Conservation (phyloP, 2,329 filamentous ascomycete genomes). For the Aureobasidium leucospermi region DNA sequence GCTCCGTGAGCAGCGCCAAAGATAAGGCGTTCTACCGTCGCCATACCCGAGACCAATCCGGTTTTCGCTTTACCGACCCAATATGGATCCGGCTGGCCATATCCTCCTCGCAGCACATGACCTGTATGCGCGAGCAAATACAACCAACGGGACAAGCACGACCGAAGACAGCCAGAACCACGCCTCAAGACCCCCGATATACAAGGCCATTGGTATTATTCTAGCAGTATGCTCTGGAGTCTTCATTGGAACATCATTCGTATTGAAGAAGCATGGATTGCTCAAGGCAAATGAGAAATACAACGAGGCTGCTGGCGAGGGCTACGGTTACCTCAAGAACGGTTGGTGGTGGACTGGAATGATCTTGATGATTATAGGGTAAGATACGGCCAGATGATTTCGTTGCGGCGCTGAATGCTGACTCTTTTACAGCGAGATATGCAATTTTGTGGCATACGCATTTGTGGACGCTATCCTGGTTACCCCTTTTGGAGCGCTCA, state of each 20-base stretch:
- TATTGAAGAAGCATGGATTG: conserved; percentile 88
- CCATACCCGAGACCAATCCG: background rate
- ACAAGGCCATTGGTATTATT: conserved; percentile 80
- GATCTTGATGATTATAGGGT: conserved; percentile 88
- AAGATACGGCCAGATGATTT: background rate
- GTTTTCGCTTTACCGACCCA: background rate
- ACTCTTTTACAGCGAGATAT: conserved; percentile 54
- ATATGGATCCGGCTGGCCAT: conserved; percentile 38
- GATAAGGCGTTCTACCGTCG: conserved; percentile 2
- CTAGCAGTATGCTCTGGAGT: conserved; percentile 79
- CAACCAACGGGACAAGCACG: conserved; percentile 20
- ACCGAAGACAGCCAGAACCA: conserved; percentile 18
- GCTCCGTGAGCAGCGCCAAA: conserved; percentile 3
- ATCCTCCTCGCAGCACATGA: conserved; percentile 34
- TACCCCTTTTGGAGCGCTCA: conserved; percentile 82
- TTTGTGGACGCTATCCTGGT: conserved; percentile 86
- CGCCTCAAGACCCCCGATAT: conserved; percentile 47
- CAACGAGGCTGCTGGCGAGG: conserved; percentile 89
- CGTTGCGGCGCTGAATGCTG: background rate
- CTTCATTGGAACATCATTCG: conserved; percentile 93
- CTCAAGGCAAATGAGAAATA: conserved; percentile 93
- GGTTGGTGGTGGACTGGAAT: conserved; percentile 92
- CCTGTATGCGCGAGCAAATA: conserved; percentile 40
- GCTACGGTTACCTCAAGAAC: conserved; percentile 96
- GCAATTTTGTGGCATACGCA: conserved; percentile 91